Evolutionary conservation across 2,329 filamentous ascomycete species (phyloP).

Genomic region (Ceratocystis papillata): DNA sequence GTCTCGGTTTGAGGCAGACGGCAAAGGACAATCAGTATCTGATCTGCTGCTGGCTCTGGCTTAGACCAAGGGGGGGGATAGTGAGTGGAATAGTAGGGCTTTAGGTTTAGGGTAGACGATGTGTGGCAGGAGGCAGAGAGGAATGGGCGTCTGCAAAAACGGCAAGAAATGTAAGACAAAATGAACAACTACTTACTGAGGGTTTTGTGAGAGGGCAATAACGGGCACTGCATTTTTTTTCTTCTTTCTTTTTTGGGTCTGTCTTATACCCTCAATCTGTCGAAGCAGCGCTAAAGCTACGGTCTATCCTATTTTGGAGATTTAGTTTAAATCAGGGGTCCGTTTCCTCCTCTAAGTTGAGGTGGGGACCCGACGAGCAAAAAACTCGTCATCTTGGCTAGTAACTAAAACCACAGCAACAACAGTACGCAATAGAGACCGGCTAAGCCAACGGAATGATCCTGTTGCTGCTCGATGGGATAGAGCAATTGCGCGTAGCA

Average conservation of each 20-base stretch:
- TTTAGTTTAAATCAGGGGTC: constrained; percentile 10
- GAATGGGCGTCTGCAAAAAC: not conserved
- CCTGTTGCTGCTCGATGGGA: constrained; percentile 1
- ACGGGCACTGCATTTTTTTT: not conserved
- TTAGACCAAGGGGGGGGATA: not conserved
- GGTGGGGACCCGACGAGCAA: not conserved
- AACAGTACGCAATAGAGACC: constrained; percentile 4
- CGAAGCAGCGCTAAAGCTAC: not conserved
- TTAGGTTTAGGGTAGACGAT: not conserved
- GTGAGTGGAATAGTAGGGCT: not conserved
- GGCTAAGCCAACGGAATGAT: not conserved
- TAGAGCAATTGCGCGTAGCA: not conserved
- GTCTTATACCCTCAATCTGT: too few relatives aligned
- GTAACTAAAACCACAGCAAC: not conserved
- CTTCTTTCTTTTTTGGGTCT: not conserved
- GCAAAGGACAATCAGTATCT: not conserved
- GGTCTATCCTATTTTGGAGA: not conserved
- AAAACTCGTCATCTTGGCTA: not conserved
- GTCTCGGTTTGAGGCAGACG: constrained; percentile 12
- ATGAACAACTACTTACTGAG: not conserved
- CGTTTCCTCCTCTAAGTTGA: not conserved
- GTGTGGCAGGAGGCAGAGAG: not conserved
- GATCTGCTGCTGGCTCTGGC: not conserved
- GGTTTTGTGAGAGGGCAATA: not conserved
- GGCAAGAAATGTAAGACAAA: not conserved